phyloP scores from a whole-genome alignment of 495 filamentous ascomycete species.

The Penicillium longicatenatum region DNA sequence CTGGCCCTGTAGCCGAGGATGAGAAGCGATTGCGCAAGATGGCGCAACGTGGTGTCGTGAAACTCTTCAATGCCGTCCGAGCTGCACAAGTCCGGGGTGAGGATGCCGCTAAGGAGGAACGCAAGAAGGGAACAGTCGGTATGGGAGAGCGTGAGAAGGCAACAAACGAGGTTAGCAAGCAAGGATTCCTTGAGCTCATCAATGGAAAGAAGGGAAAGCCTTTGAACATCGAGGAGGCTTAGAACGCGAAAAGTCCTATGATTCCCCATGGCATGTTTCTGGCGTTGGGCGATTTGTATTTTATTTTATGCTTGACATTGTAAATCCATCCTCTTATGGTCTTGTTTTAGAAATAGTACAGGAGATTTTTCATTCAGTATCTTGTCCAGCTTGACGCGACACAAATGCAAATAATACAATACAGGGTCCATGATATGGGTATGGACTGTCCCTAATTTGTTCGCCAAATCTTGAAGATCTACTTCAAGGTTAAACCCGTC shows the following conservation, averaged over 20 bases:
- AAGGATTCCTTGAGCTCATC: conserved; percentile 93
- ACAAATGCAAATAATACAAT: conserved; percentile 26
- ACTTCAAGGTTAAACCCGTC: conserved; percentile 1
- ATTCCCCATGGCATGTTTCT: conserved; percentile 38
- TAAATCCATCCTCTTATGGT: conserved; percentile 14
- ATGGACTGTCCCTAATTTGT: conserved; percentile 16
- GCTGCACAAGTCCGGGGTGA: conserved; percentile 84
- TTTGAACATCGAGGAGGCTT: conserved; percentile 53
- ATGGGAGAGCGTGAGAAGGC: conserved; percentile 74
- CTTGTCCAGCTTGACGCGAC: conserved; percentile 15
- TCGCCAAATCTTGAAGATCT: conserved; percentile 4
- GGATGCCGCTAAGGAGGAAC: conserved; percentile 67
- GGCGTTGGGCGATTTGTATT: conserved; percentile 38
- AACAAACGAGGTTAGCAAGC: conserved; percentile 91
- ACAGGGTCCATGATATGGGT: conserved; percentile 22
- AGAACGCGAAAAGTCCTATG: conserved; percentile 24
- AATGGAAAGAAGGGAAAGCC: conserved; percentile 55
- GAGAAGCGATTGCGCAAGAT: conserved; percentile 83
- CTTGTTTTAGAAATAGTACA: conserved; percentile 27
- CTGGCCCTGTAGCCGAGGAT: conserved; percentile 64
- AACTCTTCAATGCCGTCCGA: conserved; percentile 93
- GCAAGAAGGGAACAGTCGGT: conserved; percentile 74
- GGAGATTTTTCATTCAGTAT: conserved; percentile 33
- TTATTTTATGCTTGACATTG: conserved; percentile 22
- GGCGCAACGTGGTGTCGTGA: conserved; percentile 88